Evolutionary conservation across 2,329 filamentous ascomycete genomes (phyloP).

Genomic region (Sporothrix mexicana): DNA sequence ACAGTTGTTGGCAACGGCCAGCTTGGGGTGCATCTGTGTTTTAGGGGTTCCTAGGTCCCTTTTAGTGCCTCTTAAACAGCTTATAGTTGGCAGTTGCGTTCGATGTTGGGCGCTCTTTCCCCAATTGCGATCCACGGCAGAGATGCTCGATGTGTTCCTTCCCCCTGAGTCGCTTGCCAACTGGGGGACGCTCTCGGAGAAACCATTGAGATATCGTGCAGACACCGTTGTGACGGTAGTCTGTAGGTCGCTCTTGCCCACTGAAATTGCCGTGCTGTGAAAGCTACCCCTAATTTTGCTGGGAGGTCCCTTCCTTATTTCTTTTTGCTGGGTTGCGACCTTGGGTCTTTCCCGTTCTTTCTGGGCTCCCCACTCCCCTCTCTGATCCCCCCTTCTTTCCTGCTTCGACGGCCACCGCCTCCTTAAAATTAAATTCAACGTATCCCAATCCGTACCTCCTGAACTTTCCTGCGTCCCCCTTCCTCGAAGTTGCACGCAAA

Average conservation of each 20-base stretch:
- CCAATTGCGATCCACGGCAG: constrained; percentile 32
- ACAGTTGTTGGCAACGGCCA: neutral
- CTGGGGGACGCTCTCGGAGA: neutral
- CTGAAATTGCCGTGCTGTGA: constrained; percentile 32
- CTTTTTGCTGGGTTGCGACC: constrained; percentile 25
- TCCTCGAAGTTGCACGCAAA: constrained; percentile 34
- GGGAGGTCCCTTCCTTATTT: constrained; percentile 29
- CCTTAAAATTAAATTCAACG: constrained; percentile 39
- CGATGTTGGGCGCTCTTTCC: constrained; percentile 30
- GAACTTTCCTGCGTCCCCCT: constrained; percentile 28
- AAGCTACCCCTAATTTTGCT: constrained; percentile 29
- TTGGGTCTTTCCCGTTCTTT: constrained; percentile 1
- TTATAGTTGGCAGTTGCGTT: neutral
- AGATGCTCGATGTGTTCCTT: constrained; percentile 3
- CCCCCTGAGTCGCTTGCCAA: constrained; percentile 20
- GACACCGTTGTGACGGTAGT: neutral
- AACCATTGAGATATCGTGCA: neutral
- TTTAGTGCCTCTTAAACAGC: constrained; percentile 20
- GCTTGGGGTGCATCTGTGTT: neutral
- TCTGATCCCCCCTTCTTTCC: constrained; percentile 28
- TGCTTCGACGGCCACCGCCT: constrained; percentile 36
- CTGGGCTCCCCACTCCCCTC: constrained; percentile 17
- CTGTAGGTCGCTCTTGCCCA: constrained; percentile 18
- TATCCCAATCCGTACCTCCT: constrained; percentile 36
- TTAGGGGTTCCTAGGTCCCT: constrained; percentile 4